Evolutionary conservation across 257 asterid genomes (phyloP).

Genomic region (Jaltomata sinuosa): DNA sequence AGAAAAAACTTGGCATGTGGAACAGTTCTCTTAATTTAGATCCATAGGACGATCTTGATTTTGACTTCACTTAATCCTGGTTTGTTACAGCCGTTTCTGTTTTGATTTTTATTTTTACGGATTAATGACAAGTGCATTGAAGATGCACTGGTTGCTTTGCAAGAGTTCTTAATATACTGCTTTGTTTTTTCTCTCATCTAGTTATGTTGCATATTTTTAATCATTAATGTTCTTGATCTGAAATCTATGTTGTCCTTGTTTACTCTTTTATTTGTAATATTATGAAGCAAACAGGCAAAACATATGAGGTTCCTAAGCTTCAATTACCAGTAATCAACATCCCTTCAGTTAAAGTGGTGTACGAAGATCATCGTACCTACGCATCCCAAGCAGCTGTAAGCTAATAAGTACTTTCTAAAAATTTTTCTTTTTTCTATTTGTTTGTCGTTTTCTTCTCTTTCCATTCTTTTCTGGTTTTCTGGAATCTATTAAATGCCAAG

Average conservation of each 20-base stretch:
- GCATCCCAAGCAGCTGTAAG: slow-evolving; percentile 87
- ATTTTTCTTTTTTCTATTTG: not conserved
- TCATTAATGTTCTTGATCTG: not conserved
- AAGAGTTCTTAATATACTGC: not conserved
- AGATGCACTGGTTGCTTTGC: not conserved
- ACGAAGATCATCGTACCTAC: slow-evolving; percentile 93
- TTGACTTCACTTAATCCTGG: not conserved
- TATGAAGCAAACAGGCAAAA: slow-evolving; percentile 79
- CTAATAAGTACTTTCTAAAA: slow-evolving; percentile 5
- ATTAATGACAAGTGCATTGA: not conserved
- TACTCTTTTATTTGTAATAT: slow-evolving; percentile 14
- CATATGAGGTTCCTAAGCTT: slow-evolving; percentile 75
- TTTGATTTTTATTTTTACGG: not conserved
- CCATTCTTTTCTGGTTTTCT: not conserved
- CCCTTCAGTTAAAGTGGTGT: slow-evolving; percentile 53
- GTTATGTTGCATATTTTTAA: not conserved
- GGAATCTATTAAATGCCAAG: not conserved
- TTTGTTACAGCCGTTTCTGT: not conserved
- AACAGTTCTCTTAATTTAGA: not conserved
- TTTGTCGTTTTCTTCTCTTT: not conserved
- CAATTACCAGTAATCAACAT: slow-evolving; percentile 76
- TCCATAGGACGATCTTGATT: not conserved
- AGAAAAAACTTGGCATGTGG: not conserved
- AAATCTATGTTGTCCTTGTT: slow-evolving; percentile 5
- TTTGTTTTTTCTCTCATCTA: not conserved